A percentile compares a stretch with the other conserved stretches of the same genome.
Conservation (phyloP, 495 filamentous ascomycete genomes). For the Penicillium flavigenum region DNA sequence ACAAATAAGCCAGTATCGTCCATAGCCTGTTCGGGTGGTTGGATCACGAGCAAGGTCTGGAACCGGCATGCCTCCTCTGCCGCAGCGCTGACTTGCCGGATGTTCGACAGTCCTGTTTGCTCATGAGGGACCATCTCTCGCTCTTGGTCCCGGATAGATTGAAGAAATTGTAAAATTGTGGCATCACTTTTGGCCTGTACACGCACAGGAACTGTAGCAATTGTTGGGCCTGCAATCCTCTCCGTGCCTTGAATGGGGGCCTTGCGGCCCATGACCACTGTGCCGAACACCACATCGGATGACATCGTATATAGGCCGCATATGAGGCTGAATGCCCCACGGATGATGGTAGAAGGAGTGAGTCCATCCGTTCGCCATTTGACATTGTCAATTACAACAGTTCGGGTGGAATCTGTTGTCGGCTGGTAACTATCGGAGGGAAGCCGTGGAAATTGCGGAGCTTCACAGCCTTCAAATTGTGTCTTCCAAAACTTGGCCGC, state of each 20-base stretch:
- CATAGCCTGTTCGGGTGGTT: neutral
- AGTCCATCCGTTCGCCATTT: neutral
- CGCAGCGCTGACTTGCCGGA: neutral
- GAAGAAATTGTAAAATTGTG: neutral
- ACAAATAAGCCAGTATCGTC: no score
- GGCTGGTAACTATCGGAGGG: neutral
- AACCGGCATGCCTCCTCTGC: neutral
- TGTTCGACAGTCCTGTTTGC: neutral
- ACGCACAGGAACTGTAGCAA: conserved; percentile 7
- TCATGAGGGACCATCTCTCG: neutral
- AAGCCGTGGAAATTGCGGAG: neutral
- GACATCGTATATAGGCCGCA: neutral
- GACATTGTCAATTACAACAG: neutral
- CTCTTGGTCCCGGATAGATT: neutral
- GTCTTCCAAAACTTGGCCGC: neutral
- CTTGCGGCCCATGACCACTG: neutral
- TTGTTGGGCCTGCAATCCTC: conserved; percentile 1
- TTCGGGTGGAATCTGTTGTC: neutral
- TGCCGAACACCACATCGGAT: neutral
- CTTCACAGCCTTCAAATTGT: neutral
- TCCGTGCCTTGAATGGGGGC: neutral
- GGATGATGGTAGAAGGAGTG: neutral
- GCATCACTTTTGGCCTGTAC: neutral
- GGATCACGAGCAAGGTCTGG: neutral
- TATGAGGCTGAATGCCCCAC: neutral